A percentile compares a stretch with the other conserved stretches of the same genome.
Evolutionary conservation across 768 basidiomycete genomes (phyloP).

Genomic region (Lactarius deliciosus): DNA sequence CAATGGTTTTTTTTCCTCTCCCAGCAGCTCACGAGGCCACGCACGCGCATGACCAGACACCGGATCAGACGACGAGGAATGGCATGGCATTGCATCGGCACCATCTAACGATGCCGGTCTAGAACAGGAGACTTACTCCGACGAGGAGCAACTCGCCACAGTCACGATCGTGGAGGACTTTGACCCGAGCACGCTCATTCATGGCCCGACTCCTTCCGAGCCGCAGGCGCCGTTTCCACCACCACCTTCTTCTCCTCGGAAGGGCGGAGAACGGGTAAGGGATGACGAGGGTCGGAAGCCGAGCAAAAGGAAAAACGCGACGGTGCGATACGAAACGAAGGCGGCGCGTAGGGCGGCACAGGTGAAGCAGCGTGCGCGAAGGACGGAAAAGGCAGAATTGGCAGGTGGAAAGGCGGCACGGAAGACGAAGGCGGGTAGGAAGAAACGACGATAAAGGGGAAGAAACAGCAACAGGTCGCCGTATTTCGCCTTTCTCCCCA

Average conservation of each 20-base stretch:
- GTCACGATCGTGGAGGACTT: conserved; percentile 93
- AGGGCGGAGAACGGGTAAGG: background rate
- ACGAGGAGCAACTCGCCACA: conserved; percentile 81
- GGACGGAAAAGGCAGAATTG: conserved; percentile 68
- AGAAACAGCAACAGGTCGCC: background rate
- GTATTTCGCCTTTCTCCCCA: background rate
- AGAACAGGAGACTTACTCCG: conserved; percentile 66
- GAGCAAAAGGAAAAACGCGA: conserved; percentile 18
- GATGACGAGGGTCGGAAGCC: conserved; percentile 1
- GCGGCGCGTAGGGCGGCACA: conserved; percentile 60
- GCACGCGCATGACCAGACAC: background rate
- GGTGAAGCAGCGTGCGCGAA: conserved; percentile 60
- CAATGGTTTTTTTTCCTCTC: background rate
- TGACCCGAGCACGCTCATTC: conserved; percentile 63
- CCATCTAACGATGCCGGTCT: conserved; percentile 36
- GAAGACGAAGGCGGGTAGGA: conserved; percentile 35
- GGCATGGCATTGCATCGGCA: conserved; percentile 43
- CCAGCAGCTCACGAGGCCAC: conserved; percentile 13
- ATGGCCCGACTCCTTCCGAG: conserved; percentile 38
- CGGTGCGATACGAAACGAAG: conserved; percentile 67
- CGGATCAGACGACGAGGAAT: conserved; percentile 47
- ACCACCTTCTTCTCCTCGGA: conserved; percentile 33
- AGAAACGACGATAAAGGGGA: conserved; percentile 13
- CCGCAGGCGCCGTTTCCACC: conserved; percentile 6
- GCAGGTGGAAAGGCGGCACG: conserved; percentile 64